A percentile compares a stretch with the other conserved stretches of the same genome.
Conservation (phyloP, 495 filamentous ascomycete genomes). For the Bathelium albidoporum region DNA sequence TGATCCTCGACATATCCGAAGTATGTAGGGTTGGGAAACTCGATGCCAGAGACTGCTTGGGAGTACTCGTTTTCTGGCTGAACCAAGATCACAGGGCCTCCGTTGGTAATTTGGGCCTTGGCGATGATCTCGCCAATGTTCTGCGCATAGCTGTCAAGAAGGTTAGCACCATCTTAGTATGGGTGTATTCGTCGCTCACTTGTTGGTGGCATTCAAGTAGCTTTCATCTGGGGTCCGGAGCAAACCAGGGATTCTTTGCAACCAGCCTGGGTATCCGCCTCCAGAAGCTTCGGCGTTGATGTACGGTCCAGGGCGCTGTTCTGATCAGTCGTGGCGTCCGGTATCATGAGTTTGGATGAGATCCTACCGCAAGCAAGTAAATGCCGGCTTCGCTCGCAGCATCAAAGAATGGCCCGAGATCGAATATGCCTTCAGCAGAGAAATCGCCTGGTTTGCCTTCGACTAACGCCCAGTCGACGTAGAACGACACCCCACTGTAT, state of each 20-base stretch:
- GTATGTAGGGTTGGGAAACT: slow-evolving; percentile 51
- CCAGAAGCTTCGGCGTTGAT: slow-evolving; percentile 58
- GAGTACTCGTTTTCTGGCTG: slow-evolving; percentile 77
- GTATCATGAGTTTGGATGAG: neutral
- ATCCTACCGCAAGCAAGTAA: slow-evolving; percentile 51
- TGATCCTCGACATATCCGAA: slow-evolving; percentile 62
- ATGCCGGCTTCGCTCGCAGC: slow-evolving; percentile 59
- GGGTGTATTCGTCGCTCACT: slow-evolving; percentile 13
- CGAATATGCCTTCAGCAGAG: slow-evolving; percentile 58
- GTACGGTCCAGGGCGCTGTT: slow-evolving; percentile 51
- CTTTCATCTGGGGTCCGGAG: slow-evolving; percentile 49
- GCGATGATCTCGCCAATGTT: slow-evolving; percentile 55
- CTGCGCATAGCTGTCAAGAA: slow-evolving; percentile 31
- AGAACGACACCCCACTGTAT: slow-evolving; percentile 68
- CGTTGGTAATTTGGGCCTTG: slow-evolving; percentile 66
- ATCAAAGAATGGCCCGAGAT: slow-evolving; percentile 58
- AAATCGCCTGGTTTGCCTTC: slow-evolving; percentile 64
- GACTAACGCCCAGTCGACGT: slow-evolving; percentile 68
- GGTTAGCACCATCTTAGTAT: neutral
- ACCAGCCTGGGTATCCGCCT: slow-evolving; percentile 56
- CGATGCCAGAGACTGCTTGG: slow-evolving; percentile 30
- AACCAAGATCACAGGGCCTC: slow-evolving; percentile 63
- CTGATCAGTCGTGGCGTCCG: neutral
- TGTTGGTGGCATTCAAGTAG: slow-evolving; percentile 57
- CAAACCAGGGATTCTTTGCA: slow-evolving; percentile 51